Base-by-base conservation (phyloP, 306 rosid species). In the Prunus padus region DNA sequence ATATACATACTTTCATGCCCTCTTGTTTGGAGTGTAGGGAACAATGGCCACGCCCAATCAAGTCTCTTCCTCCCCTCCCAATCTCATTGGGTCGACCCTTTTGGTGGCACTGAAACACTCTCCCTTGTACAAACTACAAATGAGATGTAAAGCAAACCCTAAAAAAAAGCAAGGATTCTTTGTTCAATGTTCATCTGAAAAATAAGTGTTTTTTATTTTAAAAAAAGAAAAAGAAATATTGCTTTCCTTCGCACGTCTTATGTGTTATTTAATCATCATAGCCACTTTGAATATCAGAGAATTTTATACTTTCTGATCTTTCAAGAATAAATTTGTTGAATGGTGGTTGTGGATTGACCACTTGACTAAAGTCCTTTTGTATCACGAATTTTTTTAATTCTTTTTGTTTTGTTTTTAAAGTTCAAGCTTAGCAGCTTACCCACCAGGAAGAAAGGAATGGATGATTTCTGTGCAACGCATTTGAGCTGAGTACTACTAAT, bases 21-120 rank as follows among this genome's bases (percentile, higher is more conserved):
- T 83, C 51, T 79, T 91, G 98, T 93, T 88, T 89, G 96, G 88
- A 84, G 86, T 79, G 95, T 87, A 91, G 98, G 98, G 96, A 91
- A 93, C 98, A 87, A 87, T 91, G 46, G 77, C 85, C 82, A 76
- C 85, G 86, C 88, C 79, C 81, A 85, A 88, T 82, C 84, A 74
- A 83, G 68, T 82, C 80, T 52, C 44, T 72, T 30, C 44, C 66
- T 46, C 80, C 31, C 71, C 72, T 77, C 75, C 80, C 83, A 78
- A 77, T 82, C 86, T 87, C 88, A 84, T 86, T 85, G 86, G 87
- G 84, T 89, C 88, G 90, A 64, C 80, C 65, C 90, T 88, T 89
- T 89, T 84, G 76, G 81, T 72, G 80, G 89, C 95, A 89, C 90
- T 79, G 70, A 71, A 77, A 82, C 87, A 55, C 60, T 76, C 61